Evolutionary conservation across 228 moss, liverwort and hornwort genomes (phyloP).

Genomic region (Sphagnum fallax): DNA sequence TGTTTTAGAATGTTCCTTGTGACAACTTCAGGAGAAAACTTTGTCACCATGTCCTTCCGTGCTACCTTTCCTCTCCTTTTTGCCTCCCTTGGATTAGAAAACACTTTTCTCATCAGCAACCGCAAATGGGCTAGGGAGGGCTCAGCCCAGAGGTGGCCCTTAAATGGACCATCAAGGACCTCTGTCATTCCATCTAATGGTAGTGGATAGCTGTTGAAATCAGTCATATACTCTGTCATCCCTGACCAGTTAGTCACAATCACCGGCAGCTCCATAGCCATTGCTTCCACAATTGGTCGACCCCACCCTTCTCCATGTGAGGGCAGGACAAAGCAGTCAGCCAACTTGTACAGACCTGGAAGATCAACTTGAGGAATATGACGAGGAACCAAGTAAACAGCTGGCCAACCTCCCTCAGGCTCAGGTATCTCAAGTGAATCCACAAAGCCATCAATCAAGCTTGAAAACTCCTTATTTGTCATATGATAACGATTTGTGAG

Average conservation of each 20-base stretch:
- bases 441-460: constrained; percentile 22
- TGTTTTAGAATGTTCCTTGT: constrained; percentile 20
- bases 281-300: constrained; percentile 50
- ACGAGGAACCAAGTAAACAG: constrained; percentile 24
- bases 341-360: constrained; percentile 31
- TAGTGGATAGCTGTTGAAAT: constrained; percentile 33
- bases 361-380: constrained; percentile 34
- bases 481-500: constrained; percentile 52
- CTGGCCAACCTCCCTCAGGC: constrained; percentile 21
- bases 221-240: constrained; percentile 58
- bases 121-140: constrained; percentile 19
- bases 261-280: constrained; percentile 53
- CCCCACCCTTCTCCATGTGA: constrained; percentile 52
- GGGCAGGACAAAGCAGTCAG: constrained; percentile 35
- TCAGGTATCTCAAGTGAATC: constrained; percentile 9
- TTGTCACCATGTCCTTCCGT: constrained; percentile 27
- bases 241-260: constrained; percentile 59
- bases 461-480: constrained; percentile 13
- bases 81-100: constrained; percentile 20
- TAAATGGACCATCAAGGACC: constrained; percentile 37
- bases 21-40: constrained; percentile 35
- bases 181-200: constrained; percentile 21
- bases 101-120: constrained; percentile 32
- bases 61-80: constrained; percentile 29
- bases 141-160: constrained; percentile 49